Conservation (phyloP, 1,284 basidiomycete genomes). For the Ustanciosporium gigantosporum region DNA sequence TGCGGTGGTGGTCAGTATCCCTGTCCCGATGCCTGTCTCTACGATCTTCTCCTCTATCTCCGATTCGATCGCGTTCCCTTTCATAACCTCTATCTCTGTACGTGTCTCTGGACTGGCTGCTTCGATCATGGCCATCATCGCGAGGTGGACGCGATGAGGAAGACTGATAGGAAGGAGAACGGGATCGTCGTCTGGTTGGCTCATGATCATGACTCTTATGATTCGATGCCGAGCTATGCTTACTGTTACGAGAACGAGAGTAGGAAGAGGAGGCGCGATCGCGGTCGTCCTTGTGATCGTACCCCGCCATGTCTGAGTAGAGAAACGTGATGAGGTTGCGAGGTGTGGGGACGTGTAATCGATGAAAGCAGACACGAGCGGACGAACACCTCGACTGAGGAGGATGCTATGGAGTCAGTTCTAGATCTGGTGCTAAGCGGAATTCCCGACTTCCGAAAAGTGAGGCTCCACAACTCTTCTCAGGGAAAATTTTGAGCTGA, state of each 20-base stretch:
- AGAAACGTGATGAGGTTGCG: background rate
- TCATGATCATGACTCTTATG: conserved; percentile 28
- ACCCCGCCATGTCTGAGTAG: conserved; percentile 13
- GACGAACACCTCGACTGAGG: too few species aligned
- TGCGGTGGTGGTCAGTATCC: too few species aligned
- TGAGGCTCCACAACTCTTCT: too few species aligned
- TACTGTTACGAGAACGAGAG: conserved; percentile 37
- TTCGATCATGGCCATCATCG: background rate
- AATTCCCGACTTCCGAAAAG: too few species aligned
- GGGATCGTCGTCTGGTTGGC: conserved; percentile 44
- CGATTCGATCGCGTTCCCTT: too few species aligned
- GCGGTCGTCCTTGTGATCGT: conserved; percentile 21
- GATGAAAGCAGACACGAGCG: background rate
- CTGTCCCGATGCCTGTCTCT: too few species aligned
- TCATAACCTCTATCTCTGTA: background rate
- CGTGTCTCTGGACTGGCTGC: background rate
- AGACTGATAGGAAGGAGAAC: conserved; percentile 36
- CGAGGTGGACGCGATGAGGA: conserved; percentile 4
- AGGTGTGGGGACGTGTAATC: background rate
- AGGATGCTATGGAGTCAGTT: too few species aligned
- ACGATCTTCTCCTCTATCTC: too few species aligned
- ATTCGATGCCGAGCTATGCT: conserved; percentile 36
- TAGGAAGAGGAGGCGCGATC: conserved; percentile 16
- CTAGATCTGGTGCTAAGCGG: too few species aligned
- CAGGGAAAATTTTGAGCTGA: too few species aligned